Conservation (phyloP, 2,329 filamentous ascomycete species). For the Karstenula rhodostoma region DNA sequence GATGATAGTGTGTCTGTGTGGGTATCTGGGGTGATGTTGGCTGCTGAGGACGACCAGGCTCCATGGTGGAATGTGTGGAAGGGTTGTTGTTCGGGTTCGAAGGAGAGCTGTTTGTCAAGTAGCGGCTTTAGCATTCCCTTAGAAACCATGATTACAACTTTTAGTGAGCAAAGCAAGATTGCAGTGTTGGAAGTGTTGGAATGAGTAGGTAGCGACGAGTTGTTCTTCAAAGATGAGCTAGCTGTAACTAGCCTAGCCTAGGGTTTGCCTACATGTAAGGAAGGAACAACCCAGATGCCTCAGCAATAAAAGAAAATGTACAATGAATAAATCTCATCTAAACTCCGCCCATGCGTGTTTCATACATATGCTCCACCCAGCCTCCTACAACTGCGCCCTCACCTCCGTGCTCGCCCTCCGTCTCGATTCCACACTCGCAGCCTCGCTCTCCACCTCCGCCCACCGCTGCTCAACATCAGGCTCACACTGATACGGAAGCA, state of each 20-base stretch:
- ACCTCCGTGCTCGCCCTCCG: constrained; percentile 20
- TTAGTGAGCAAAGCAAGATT: neutral
- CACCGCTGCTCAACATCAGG: constrained; percentile 42
- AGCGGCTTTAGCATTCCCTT: constrained; percentile 20
- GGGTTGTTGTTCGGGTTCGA: constrained; percentile 13
- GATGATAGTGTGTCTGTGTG: neutral
- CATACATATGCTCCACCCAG: neutral
- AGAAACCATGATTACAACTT: constrained; percentile 16
- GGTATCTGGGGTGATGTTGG: constrained; percentile 1
- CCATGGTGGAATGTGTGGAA: constrained; percentile 20
- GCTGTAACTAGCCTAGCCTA: too few species aligned
- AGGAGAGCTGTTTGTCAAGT: constrained; percentile 23
- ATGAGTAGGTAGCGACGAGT: too few species aligned
- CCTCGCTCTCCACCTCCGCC: constrained; percentile 30
- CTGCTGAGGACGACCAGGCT: constrained; percentile 9
- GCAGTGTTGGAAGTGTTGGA: neutral
- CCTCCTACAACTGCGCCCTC: constrained; percentile 28
- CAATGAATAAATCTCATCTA: too few species aligned
- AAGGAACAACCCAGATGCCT: too few species aligned
- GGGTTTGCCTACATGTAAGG: too few species aligned
- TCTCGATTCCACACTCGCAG: neutral
- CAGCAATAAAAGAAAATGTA: neutral
- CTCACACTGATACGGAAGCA: constrained; percentile 47
- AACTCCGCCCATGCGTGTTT: neutral
- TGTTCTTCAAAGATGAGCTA: neutral